Evolutionary conservation across 2,329 filamentous ascomycete genomes (phyloP).

Genomic region (Beauveria sp.): DNA sequence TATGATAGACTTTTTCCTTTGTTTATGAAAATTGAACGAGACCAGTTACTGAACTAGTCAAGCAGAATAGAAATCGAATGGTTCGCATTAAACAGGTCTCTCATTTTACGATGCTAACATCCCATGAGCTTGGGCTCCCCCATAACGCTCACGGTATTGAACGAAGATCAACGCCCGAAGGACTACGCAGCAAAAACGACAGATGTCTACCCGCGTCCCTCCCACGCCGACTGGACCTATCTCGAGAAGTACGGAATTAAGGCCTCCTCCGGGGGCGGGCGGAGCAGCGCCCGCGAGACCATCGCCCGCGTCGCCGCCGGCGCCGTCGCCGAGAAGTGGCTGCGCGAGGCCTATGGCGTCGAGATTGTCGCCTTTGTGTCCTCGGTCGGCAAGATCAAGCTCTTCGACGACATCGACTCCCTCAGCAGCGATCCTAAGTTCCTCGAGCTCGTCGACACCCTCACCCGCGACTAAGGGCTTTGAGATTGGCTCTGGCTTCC

Average conservation of each 20-base stretch:
- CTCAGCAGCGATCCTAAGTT: constrained; percentile 63
- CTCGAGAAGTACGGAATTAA: constrained; percentile 95
- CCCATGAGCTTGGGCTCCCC: constrained; percentile 62
- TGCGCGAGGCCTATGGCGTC: constrained; percentile 69
- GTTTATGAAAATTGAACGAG: background rate
- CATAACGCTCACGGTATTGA: constrained; percentile 78
- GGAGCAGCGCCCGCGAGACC: constrained; percentile 88
- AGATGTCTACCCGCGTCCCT: constrained; percentile 67
- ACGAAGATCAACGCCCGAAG: constrained; percentile 86
- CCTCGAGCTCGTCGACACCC: constrained; percentile 61
- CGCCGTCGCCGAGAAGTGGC: constrained; percentile 88
- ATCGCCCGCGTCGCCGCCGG: constrained; percentile 89
- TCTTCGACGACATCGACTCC: constrained; percentile 38
- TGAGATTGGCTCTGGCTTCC: constrained; percentile 89
- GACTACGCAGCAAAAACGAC: constrained; percentile 61
- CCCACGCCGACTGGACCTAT: constrained; percentile 95
- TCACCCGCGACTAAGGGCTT: constrained; percentile 86
- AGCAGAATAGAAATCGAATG: too few species aligned
- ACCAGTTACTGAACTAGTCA: too few species aligned
- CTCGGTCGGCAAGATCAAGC: constrained; percentile 59
- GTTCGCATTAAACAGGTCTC: too few species aligned
- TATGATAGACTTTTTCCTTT: background rate
- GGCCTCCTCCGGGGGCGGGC: constrained; percentile 80
- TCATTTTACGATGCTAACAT: background rate
- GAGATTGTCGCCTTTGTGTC: constrained; percentile 89